These are phyloP conservation scores for Meripilus lineatus DNA, from an alignment of 1,284 basidiomycete genomes.

Conservation along the genomic window DNA sequence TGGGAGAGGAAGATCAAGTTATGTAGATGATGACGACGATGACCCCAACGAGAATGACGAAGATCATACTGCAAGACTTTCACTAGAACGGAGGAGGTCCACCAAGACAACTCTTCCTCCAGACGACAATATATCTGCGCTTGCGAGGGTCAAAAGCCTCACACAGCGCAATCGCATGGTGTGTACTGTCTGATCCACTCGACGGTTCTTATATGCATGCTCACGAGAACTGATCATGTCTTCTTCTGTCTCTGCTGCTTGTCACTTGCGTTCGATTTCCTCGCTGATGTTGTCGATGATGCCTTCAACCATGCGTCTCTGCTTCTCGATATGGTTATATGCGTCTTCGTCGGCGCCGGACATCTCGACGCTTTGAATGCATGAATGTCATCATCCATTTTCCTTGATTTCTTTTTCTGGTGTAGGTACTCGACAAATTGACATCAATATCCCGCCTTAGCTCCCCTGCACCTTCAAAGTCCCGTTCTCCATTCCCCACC, in stretches of 20 bases:
- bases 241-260: slow-evolving; percentile 1
- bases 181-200: no score
- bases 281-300: not conserved
- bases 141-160: slow-evolving; percentile 64
- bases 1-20: no score
- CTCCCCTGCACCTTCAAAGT: slow-evolving; percentile 34
- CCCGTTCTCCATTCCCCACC: slow-evolving; percentile 11
- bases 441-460: slow-evolving; percentile 46
- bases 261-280: slow-evolving; percentile 2
- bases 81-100: slow-evolving; percentile 34
- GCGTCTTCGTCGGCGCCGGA: not conserved
- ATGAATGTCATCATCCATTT: no score
- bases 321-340: slow-evolving; percentile 17
- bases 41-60: slow-evolving; percentile 39
- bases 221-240: no score
- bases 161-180: slow-evolving; percentile 71
- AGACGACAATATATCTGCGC: slow-evolving; percentile 50
- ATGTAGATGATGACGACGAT: slow-evolving; percentile 40
- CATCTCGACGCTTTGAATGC: not conserved
- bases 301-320: not conserved
- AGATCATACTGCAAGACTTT: slow-evolving; percentile 61
- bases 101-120: slow-evolving; percentile 28
- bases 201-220: no score
- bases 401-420: slow-evolving; percentile 1
- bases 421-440: slow-evolving; percentile 64